These are phyloP conservation scores for Stagonosporopsis cucurbitacearum DNA, from an alignment of 2,329 filamentous ascomycete species.

Conservation along the genomic window DNA sequence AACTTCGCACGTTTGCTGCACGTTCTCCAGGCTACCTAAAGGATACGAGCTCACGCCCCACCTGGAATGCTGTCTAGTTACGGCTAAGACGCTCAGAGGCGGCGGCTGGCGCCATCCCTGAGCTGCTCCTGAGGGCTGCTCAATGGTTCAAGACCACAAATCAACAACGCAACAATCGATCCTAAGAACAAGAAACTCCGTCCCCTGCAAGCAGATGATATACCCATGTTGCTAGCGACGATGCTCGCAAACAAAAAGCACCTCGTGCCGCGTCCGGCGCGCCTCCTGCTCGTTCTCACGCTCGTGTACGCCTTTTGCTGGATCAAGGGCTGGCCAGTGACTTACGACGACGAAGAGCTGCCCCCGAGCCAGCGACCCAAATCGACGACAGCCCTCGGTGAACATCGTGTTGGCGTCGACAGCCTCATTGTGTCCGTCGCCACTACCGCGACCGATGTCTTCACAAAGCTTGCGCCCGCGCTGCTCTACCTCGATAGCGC, in stretches of 20 bases:
- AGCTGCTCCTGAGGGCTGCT: slow-evolving; percentile 13
- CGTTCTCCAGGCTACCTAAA: slow-evolving; percentile 1
- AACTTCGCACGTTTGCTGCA: slow-evolving; percentile 1
- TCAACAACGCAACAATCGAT: not conserved
- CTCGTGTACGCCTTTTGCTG: slow-evolving; percentile 39
- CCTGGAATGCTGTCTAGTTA: slow-evolving; percentile 11
- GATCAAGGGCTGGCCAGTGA: slow-evolving; percentile 42
- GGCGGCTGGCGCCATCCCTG: slow-evolving; percentile 6
- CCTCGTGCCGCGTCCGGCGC: slow-evolving; percentile 32
- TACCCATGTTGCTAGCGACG: slow-evolving; percentile 20
- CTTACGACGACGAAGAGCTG: slow-evolving; percentile 44
- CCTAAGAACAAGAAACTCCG: not conserved
- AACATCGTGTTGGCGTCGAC: slow-evolving; percentile 30
- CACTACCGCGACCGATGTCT: slow-evolving; percentile 63
- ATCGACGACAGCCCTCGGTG: slow-evolving; percentile 22
- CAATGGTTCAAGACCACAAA: not conserved
- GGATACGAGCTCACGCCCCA: slow-evolving; percentile 12
- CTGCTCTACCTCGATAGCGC: slow-evolving; percentile 34
- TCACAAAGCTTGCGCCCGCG: slow-evolving; percentile 58
- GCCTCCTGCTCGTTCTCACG: slow-evolving; percentile 27
- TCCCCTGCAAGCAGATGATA: slow-evolving; percentile 17
- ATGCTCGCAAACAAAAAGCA: slow-evolving; percentile 32
- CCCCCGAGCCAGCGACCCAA: slow-evolving; percentile 29
- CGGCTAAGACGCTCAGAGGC: slow-evolving; percentile 14
- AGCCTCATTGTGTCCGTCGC: slow-evolving; percentile 61